Base-by-base conservation (phyloP, 495 filamentous ascomycete species). In the Hamigera avellanea region DNA sequence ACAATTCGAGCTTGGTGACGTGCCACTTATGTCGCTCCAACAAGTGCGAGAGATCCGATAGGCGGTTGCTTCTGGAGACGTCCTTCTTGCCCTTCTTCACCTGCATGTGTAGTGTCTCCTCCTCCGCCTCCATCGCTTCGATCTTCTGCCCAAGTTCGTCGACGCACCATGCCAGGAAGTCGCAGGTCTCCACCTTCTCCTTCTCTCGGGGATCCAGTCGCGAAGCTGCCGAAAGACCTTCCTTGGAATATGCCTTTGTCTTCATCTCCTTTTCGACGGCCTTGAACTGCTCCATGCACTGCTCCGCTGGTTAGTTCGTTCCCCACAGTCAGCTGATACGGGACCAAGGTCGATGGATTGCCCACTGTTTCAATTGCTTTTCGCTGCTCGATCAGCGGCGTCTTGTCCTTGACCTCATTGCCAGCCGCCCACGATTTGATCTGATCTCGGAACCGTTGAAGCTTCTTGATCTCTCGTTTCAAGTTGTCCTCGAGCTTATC, bases 191-290 rank as follows among this genome's bases (percentile, higher is more conserved):
- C 32, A 79, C 60, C 60, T 94, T 94, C 53, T 91, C 87, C 55
- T 89, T 84, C 53, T 95, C 89, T 52, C 81, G 91, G 2, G 91
- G 91, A 62, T 98, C 91, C 29, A 96, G 70, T 56, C 94, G 88
- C 32, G 86, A 81, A 2, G 86, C 86, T 32, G 86, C 81, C 29
- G 81, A 85, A 31, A 98, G 62, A 25, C 91, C 91, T 61, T 95
- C 93, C 70, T 98, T 96, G 26, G 93, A 96, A 59, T 93, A 98
- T 39, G 91, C 89, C 62, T 98, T 98, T 32, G 91, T 98, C 67
- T 98, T 98, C 89, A 98, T 96, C 57, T 95, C 91, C 67, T 98
- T 98, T 64, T 98, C 91, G n/a, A 98, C 91, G 16, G 86, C 88
- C 69, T 98, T 98, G 75, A 98, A 98, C 49, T 83, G 84, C 63